phyloP scores from a whole-genome alignment of 2,329 filamentous ascomycete species.

The Nothophoma quercina region DNA sequence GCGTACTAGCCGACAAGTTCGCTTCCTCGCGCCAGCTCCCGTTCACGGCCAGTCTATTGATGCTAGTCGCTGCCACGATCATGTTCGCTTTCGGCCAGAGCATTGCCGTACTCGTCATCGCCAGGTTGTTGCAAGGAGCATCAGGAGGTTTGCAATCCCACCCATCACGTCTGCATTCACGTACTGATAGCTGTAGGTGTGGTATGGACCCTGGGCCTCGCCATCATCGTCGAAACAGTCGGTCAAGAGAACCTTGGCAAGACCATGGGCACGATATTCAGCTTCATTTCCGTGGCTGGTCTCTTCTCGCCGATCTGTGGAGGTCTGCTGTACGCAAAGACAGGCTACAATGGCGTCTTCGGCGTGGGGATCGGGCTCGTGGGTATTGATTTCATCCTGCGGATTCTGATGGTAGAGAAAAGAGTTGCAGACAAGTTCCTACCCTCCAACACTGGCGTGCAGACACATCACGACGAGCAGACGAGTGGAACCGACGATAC shows the following conservation, averaged over 20 bases:
- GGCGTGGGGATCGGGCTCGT: constrained; percentile 63
- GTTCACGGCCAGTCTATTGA: constrained; percentile 63
- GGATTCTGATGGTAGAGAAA: constrained; percentile 65
- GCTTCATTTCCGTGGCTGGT: constrained; percentile 65
- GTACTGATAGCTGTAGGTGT: constrained; percentile 51
- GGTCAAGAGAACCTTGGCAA: constrained; percentile 65
- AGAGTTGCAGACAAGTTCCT: constrained; percentile 54
- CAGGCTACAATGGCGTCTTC: constrained; percentile 67
- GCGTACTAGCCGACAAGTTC: constrained; percentile 62
- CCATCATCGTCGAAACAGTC: constrained; percentile 67
- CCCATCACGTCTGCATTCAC: no score
- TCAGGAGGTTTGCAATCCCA: constrained; percentile 44
- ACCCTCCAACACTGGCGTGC: constrained; percentile 9
- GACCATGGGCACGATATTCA: constrained; percentile 68
- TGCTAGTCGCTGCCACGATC: constrained; percentile 62
- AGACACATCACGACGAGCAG: constrained; percentile 4
- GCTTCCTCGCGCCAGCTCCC: constrained; percentile 62
- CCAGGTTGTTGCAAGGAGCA: constrained; percentile 65
- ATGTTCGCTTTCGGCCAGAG: constrained; percentile 61
- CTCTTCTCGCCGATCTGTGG: constrained; percentile 66
- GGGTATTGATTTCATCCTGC: constrained; percentile 66
- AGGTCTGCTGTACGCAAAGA: constrained; percentile 66
- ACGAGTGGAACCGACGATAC: constrained; percentile 25
- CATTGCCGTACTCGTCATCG: constrained; percentile 58
- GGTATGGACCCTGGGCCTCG: constrained; percentile 67